phyloP scores from a whole-genome alignment of 805 yeast species.

The Wickerhamiella qilinensis region DNA sequence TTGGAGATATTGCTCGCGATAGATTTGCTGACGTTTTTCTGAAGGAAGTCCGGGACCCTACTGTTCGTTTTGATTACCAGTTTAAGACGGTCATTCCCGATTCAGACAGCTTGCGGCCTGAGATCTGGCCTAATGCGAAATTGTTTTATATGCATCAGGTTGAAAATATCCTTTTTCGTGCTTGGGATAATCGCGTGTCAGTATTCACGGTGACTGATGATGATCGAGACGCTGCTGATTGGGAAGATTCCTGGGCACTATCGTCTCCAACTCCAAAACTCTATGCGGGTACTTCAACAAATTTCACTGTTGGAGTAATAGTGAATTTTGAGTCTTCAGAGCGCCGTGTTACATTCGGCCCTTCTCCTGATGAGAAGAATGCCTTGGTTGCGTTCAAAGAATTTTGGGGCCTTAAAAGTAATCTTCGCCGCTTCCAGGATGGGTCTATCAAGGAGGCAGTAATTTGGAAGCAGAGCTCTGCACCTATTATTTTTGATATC shows the following conservation, averaged over 20 bases:
- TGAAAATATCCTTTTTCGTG: conserved; percentile 1
- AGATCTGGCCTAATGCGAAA: not conserved
- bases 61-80: conserved; percentile 46
- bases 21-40: conserved; percentile 68
- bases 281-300: not conserved
- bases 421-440: conserved; percentile 82
- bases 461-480: conserved; percentile 48
- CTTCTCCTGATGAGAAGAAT: conserved; percentile 43
- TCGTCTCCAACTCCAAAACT: conserved; percentile 9
- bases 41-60: conserved; percentile 32
- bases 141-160: not conserved
- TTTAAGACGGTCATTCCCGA: conserved; percentile 28
- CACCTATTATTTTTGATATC: conserved; percentile 51
- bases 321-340: conserved; percentile 62
- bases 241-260: conserved; percentile 13
- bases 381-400: conserved; percentile 50
- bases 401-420: conserved; percentile 82
- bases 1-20: conserved; percentile 69
- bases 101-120: not conserved
- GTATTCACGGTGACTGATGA: not conserved
- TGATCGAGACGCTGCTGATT: not conserved
- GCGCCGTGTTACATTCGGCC: conserved; percentile 76
- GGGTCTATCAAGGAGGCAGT: conserved; percentile 84
- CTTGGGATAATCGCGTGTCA: conserved; percentile 4
- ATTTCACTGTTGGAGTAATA: conserved; percentile 38